These are phyloP conservation scores for Tetracladium marchalianum DNA, from an alignment of 495 filamentous ascomycete genomes.

Conservation along the genomic window DNA sequence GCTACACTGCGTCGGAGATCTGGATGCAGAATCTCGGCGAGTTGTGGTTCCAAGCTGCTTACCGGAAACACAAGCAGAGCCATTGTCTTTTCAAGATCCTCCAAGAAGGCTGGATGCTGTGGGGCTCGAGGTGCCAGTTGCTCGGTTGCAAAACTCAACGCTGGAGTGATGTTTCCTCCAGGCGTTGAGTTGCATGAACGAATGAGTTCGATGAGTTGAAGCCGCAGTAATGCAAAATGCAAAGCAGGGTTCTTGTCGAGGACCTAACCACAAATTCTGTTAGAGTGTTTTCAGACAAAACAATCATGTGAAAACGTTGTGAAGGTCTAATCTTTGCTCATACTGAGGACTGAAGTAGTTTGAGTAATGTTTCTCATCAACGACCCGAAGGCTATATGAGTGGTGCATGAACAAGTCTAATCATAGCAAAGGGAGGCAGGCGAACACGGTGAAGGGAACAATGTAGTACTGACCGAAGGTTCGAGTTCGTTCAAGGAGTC, in stretches of 20 bases:
- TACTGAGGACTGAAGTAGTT: conserved; percentile 87
- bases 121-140: conserved; percentile 83
- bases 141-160: conserved; percentile 76
- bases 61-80: conserved; percentile 79
- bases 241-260: conserved; percentile 75
- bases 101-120: conserved; percentile 68
- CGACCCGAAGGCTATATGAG: conserved; percentile 78
- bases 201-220: conserved; percentile 92
- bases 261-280: conserved; percentile 48
- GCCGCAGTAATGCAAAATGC: conserved; percentile 81
- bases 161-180: conserved; percentile 67
- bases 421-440: conserved; percentile 54
- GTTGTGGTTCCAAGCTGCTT: conserved; percentile 63
- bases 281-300: background rate
- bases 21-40: conserved; percentile 69
- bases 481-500: conserved; percentile 82
- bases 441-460: background rate
- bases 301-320: conserved; percentile 6
- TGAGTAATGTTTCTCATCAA: conserved; percentile 81
- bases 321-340: conserved; percentile 51
- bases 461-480: conserved; percentile 60
- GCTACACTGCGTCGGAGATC: conserved; percentile 74
- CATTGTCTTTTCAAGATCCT: conserved; percentile 88
- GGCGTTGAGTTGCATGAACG: conserved; percentile 54
- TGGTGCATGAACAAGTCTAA: conserved; percentile 99